Evolutionary conservation across 148 eudicot genomes (phyloP).

Genomic region (Camellia japonica): DNA sequence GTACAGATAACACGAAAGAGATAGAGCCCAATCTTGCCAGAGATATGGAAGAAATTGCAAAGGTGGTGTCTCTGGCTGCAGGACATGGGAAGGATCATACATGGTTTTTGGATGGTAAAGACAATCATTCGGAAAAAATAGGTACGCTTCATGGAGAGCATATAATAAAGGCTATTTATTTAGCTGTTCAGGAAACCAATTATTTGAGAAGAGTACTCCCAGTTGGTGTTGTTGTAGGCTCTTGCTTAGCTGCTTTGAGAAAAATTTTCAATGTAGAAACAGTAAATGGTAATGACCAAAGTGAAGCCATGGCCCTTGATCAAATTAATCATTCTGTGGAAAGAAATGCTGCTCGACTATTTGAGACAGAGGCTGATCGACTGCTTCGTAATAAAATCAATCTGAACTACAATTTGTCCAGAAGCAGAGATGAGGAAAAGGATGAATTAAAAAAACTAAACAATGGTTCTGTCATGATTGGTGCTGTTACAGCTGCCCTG

Average conservation of each 20-base stretch:
- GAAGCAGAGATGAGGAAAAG: slow-evolving; percentile 17
- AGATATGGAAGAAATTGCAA: slow-evolving; percentile 67
- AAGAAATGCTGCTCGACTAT: slow-evolving; percentile 23
- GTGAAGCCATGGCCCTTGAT: slow-evolving; percentile 29
- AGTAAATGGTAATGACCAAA: slow-evolving; percentile 18
- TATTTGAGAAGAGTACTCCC: slow-evolving; percentile 70
- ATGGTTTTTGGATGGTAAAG: slow-evolving; percentile 23
- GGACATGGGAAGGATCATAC: slow-evolving; percentile 30
- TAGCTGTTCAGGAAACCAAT: slow-evolving; percentile 52
- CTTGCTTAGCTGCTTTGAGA: slow-evolving; percentile 83
- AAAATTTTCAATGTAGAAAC: slow-evolving; percentile 41
- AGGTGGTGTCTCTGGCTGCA: slow-evolving; percentile 53
- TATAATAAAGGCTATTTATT: slow-evolving; percentile 51
- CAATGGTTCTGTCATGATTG: slow-evolving; percentile 52
- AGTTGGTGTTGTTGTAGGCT: slow-evolving; percentile 81
- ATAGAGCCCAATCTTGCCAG: slow-evolving; percentile 44
- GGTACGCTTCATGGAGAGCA: slow-evolving; percentile 46
- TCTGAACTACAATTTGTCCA: slow-evolving; percentile 13
- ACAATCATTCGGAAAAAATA: slow-evolving; percentile 24
- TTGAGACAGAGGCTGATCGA: slow-evolving; percentile 26
- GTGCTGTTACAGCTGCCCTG: slow-evolving; percentile 91
- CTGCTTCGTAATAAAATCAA: slow-evolving; percentile 23
- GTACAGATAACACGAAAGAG: slow-evolving; percentile 48
- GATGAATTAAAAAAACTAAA: slow-evolving; percentile 24
- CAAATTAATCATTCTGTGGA: slow-evolving; percentile 16